Conservation (phyloP, 83 land plant species). For the Diphasiastrum complanatum region DNA sequence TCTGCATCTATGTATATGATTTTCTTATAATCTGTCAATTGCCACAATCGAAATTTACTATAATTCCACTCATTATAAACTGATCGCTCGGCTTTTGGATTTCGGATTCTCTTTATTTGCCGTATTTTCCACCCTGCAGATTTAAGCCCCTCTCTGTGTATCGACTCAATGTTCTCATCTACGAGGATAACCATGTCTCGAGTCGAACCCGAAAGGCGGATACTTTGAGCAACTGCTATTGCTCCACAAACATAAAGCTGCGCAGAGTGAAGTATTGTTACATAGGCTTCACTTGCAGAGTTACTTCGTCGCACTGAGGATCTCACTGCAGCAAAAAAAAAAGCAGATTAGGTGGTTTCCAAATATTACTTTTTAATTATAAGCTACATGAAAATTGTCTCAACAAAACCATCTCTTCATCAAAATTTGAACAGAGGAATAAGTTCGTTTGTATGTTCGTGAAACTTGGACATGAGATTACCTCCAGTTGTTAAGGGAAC, state of each 20-base stretch:
- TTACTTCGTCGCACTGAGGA: not conserved
- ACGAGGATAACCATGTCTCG: slow-evolving; percentile 50
- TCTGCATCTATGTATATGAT: slow-evolving; percentile 83
- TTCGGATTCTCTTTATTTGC: slow-evolving; percentile 64
- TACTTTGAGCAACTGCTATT: slow-evolving; percentile 51
- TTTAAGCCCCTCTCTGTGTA: slow-evolving; percentile 37
- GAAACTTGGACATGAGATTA: slow-evolving; percentile 2
- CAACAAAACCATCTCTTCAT: too few relatives aligned
- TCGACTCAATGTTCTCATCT: slow-evolving; percentile 29
- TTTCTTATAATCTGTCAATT: slow-evolving; percentile 70
- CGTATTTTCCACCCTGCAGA: slow-evolving; percentile 66
- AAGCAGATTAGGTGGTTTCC: not conserved
- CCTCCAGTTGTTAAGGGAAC: slow-evolving; percentile 32
- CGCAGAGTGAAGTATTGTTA: slow-evolving; percentile 48
- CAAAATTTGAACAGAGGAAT: too few relatives aligned
- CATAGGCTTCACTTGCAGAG: slow-evolving; percentile 40
- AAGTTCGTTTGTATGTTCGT: not conserved
- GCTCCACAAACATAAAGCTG: slow-evolving; percentile 53
- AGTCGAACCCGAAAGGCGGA: slow-evolving; percentile 41
- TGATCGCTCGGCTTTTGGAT: slow-evolving; percentile 63
- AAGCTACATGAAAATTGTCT: too few relatives aligned
- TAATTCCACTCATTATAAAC: slow-evolving; percentile 89
- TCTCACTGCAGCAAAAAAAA: slow-evolving; percentile 8
- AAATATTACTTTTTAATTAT: too few relatives aligned
- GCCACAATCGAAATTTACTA: slow-evolving; percentile 86